Conservation (phyloP, 1,284 basidiomycete genomes). For the Cutaneotrichosporon daszewskae region DNA sequence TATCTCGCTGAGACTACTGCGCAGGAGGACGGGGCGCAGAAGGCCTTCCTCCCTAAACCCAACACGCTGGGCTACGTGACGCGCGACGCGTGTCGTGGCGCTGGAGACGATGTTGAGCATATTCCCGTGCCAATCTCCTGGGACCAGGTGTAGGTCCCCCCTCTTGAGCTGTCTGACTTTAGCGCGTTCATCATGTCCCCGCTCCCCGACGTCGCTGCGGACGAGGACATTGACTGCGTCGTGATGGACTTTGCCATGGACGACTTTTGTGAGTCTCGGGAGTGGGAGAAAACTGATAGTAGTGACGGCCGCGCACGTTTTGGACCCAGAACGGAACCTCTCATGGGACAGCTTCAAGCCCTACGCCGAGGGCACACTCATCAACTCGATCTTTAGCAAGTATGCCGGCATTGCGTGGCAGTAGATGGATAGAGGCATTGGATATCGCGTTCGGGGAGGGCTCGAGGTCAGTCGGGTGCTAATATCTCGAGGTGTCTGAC, state of each 20-base stretch:
- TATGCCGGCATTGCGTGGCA: slow-evolving; percentile 38
- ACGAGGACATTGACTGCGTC: slow-evolving; percentile 39
- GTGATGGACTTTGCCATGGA: slow-evolving; percentile 46
- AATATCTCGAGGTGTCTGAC: no score
- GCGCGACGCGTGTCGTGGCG: slow-evolving; percentile 36
- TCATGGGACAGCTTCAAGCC: slow-evolving; percentile 29
- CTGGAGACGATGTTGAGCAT: slow-evolving; percentile 46
- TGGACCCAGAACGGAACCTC: slow-evolving; percentile 31
- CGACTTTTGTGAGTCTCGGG: slow-evolving; percentile 37
- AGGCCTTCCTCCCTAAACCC: slow-evolving; percentile 3
- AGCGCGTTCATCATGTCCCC: slow-evolving; percentile 42
- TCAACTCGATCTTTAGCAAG: slow-evolving; percentile 40
- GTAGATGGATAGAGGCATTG: not conserved
- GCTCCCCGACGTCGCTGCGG: slow-evolving; percentile 32
- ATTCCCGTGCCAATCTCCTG: slow-evolving; percentile 27
- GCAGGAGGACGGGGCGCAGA: not conserved
- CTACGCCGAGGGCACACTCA: slow-evolving; percentile 34
- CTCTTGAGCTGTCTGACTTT: not conserved
- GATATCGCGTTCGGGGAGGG: no score
- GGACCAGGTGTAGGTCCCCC: slow-evolving; percentile 12
- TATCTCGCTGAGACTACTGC: slow-evolving; percentile 7
- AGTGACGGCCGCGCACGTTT: slow-evolving; percentile 37
- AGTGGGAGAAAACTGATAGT: not conserved
- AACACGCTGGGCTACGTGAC: slow-evolving; percentile 44
- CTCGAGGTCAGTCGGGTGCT: no score